Conservation (phyloP, 495 filamentous ascomycete species). For the Xylaria bambusicola region DNA sequence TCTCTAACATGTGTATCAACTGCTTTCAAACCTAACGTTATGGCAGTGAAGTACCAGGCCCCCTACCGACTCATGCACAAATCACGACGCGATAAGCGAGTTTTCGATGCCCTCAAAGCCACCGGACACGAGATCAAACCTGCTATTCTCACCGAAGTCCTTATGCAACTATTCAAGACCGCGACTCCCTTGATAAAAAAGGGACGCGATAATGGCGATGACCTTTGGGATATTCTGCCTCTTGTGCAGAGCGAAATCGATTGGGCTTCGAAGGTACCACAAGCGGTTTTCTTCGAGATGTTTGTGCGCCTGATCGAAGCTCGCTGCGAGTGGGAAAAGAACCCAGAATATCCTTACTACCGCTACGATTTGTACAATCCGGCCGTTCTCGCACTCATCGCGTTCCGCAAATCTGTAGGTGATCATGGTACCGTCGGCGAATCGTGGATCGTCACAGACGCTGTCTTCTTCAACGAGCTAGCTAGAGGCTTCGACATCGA, state of each 20-base stretch:
- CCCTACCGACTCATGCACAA: not conserved
- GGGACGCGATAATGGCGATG: not conserved
- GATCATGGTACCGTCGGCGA: not conserved
- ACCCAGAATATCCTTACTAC: not conserved
- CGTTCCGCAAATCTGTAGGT: not conserved
- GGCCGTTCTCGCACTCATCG: not conserved
- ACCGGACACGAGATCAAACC: not conserved
- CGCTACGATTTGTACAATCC: not conserved
- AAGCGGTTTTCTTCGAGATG: slow-evolving; percentile 1
- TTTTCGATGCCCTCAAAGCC: not conserved
- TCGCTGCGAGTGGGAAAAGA: slow-evolving; percentile 1
- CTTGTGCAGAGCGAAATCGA: not conserved
- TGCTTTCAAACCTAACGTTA: not conserved
- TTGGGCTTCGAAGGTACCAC: not conserved
- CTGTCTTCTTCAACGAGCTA: slow-evolving; percentile 12
- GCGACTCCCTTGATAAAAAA: not conserved
- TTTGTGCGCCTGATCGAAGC: slow-evolving; percentile 2
- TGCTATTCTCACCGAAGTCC: not conserved
- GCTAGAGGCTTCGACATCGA: slow-evolving; percentile 9
- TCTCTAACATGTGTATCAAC: not conserved
- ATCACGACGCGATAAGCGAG: not conserved
- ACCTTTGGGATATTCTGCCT: slow-evolving; percentile 12
- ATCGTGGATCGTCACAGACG: slow-evolving; percentile 11
- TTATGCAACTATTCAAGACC: not conserved
- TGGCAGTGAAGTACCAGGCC: not conserved